These are phyloP conservation scores for Rhipidocladum racemiflorum DNA, from an alignment of 176 grass and related monocot species.

Conservation along the genomic window DNA sequence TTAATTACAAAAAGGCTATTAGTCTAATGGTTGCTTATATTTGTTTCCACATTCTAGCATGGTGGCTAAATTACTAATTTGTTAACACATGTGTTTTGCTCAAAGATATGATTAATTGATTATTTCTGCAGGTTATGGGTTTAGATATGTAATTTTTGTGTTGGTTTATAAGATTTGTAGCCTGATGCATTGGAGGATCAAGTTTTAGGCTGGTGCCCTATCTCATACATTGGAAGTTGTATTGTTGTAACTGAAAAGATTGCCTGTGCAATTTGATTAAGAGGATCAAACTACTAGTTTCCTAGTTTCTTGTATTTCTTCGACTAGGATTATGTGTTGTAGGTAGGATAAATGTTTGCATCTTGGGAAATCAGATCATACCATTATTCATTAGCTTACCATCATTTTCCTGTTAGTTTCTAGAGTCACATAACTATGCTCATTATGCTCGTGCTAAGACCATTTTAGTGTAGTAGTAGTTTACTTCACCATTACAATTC, in stretches of 20 bases:
- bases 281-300: not conserved
- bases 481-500: too few relatives aligned
- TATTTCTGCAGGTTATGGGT: not conserved
- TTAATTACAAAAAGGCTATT: not conserved
- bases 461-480: not conserved
- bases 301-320: slow-evolving; percentile 3
- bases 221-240: not conserved
- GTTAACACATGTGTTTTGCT: not conserved
- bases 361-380: not conserved
- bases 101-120: not conserved
- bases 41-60: not conserved
- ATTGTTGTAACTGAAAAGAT: slow-evolving; percentile 1
- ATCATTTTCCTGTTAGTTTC: not conserved
- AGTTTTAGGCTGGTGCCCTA: not conserved
- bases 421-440: not conserved
- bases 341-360: not conserved
- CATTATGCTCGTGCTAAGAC: not conserved
- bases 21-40: not conserved
- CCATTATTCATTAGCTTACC: not conserved
- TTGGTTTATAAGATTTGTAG: not conserved
- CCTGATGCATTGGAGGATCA: slow-evolving; percentile 9
- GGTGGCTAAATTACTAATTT: not conserved
- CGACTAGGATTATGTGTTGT: not conserved
- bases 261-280: not conserved
- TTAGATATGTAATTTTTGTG: not conserved